phyloP scores from a whole-genome alignment of 1,284 basidiomycete genomes.

The Naganishia liquefaciens region DNA sequence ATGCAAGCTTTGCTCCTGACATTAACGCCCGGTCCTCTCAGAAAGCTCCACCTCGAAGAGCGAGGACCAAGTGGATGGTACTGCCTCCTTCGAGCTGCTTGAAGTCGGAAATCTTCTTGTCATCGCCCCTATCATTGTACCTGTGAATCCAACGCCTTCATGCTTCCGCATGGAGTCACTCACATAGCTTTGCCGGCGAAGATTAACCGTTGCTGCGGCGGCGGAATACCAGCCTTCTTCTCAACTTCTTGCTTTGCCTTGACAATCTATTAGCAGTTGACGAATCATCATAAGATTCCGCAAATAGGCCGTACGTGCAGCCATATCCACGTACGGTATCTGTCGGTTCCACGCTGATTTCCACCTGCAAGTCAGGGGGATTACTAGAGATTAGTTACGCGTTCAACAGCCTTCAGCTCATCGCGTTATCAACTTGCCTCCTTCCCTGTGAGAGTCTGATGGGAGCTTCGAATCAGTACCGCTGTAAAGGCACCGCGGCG shows the following conservation, averaged over 20 bases:
- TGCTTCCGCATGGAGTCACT: constrained; percentile 50
- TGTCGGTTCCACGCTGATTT: constrained; percentile 90
- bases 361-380: constrained; percentile 51
- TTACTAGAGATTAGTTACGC: background rate
- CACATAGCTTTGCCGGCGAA: constrained; percentile 94
- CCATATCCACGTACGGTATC: constrained; percentile 67
- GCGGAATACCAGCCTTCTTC: constrained; percentile 98
- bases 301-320: too few species aligned
- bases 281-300: background rate
- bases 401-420: background rate
- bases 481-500: background rate
- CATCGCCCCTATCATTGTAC: constrained; percentile 62
- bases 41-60: constrained; percentile 75
- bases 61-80: constrained; percentile 88
- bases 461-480: constrained; percentile 36
- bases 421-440: constrained; percentile 22
- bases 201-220: constrained; percentile 93
- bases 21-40: background rate
- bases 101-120: constrained; percentile 80
- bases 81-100: constrained; percentile 73
- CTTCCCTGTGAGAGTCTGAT: constrained; percentile 23
- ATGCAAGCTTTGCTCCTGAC: background rate
- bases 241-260: constrained; percentile 99
- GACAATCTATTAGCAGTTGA: constrained; percentile 64
- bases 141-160: background rate